phyloP scores from a whole-genome alignment of 2,329 filamentous ascomycete genomes.

The Aspergillus uvarum region DNA sequence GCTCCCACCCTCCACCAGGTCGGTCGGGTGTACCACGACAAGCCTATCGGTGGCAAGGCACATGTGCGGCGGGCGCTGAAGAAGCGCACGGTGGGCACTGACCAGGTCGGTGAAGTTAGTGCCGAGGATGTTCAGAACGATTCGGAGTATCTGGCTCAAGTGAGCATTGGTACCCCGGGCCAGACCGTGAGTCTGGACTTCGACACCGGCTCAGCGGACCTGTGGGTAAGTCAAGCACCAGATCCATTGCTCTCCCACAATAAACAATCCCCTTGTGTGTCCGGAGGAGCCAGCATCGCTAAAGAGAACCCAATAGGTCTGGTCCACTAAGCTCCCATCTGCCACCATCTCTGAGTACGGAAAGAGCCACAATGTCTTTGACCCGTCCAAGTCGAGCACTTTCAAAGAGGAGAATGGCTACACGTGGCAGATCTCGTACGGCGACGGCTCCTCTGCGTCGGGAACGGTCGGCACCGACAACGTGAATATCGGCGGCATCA shows the following conservation, averaged over 20 bases:
- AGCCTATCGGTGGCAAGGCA: conserved; percentile 51
- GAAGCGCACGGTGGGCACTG: conserved; percentile 39
- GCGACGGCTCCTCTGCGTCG: conserved; percentile 65
- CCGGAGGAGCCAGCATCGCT: conserved; percentile 2
- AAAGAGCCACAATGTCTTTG: conserved; percentile 56
- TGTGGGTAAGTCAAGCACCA: conserved; percentile 56
- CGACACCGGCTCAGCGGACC: conserved; percentile 69
- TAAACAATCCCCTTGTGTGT: background rate
- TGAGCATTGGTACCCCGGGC: conserved; percentile 63
- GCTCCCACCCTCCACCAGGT: conserved; percentile 51
- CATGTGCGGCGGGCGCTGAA: conserved; percentile 52
- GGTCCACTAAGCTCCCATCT: conserved; percentile 11
- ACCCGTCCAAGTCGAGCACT: conserved; percentile 61
- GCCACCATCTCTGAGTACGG: background rate
- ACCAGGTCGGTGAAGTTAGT: conserved; percentile 51
- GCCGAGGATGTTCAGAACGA: conserved; percentile 69
- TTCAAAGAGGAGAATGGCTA: conserved; percentile 52
- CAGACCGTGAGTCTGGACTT: conserved; percentile 66
- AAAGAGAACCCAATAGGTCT: conserved; percentile 2
- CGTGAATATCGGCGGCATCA: conserved; percentile 61
- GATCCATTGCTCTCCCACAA: background rate
- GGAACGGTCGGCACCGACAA: conserved; percentile 65
- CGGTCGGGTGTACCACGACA: conserved; percentile 48
- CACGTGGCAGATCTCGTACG: conserved; percentile 67
- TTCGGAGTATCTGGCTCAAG: conserved; percentile 62